Conservation (phyloP, 306 rosid genomes). For the Prunus salicina region DNA sequence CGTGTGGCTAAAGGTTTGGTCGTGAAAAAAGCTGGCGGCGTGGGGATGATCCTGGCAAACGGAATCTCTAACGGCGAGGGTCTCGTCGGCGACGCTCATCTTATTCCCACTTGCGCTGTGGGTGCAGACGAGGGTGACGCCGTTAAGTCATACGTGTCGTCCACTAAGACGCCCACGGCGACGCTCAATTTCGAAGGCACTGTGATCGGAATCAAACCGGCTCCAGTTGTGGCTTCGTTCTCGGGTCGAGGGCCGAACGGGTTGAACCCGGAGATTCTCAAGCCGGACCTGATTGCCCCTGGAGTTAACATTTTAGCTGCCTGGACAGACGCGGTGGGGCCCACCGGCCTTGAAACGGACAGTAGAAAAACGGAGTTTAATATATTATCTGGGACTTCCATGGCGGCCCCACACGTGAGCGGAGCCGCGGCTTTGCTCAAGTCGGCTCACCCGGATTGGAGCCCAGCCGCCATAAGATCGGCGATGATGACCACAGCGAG, state of each 20-base stretch:
- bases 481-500: constrained; percentile 89
- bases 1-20: constrained; percentile 84
- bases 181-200: constrained; percentile 80
- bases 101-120: constrained; percentile 73
- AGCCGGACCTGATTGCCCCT: constrained; percentile 86
- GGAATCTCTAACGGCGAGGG: constrained; percentile 84
- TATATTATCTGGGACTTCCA: constrained; percentile 84
- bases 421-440: constrained; percentile 88
- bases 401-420: constrained; percentile 91
- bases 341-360: constrained; percentile 67
- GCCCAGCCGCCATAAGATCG: constrained; percentile 79
- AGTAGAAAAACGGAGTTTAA: constrained; percentile 66
- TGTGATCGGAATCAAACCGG: constrained; percentile 76
- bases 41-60: constrained; percentile 85
- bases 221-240: constrained; percentile 83
- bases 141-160: constrained; percentile 54
- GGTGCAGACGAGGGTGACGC: constrained; percentile 70
- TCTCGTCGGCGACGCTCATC: constrained; percentile 78
- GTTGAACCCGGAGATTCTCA: constrained; percentile 68
- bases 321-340: constrained; percentile 86
- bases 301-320: constrained; percentile 86
- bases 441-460: constrained; percentile 90
- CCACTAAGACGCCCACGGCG: constrained; percentile 52
- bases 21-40: constrained; percentile 81
- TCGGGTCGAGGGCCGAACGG: constrained; percentile 78